phyloP scores from a whole-genome alignment of 805 yeast species.

The Barnettozyma californica region DNA sequence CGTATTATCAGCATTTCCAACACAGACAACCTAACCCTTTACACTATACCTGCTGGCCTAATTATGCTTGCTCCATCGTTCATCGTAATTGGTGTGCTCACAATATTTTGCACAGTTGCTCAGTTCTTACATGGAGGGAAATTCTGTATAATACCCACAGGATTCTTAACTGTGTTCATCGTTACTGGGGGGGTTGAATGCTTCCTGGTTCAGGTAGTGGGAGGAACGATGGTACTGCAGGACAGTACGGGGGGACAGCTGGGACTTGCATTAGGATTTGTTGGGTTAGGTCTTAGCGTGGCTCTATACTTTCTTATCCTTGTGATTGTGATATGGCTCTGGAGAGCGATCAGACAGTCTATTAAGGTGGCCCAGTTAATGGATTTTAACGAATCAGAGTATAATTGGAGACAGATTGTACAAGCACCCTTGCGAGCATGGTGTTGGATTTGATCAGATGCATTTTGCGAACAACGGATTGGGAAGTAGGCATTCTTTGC shows the following conservation, averaged over 20 bases:
- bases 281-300: constrained; percentile 1
- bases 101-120: not conserved
- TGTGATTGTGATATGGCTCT: not conserved
- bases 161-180: not conserved
- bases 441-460: constrained; percentile 2
- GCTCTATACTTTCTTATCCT: not conserved
- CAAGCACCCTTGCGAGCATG: not conserved
- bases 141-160: not conserved
- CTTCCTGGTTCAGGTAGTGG: not conserved
- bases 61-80: constrained; percentile 2
- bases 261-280: not conserved
- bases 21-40: not conserved
- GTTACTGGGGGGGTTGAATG: constrained; percentile 1
- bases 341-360: not conserved
- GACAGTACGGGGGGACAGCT: not conserved
- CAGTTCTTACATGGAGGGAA: not conserved
- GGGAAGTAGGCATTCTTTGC: too few species aligned
- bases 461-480: not conserved
- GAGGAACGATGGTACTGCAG: constrained; percentile 1
- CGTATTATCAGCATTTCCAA: not conserved
- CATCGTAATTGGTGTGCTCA: not conserved
- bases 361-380: not conserved
- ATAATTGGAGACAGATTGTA: not conserved
- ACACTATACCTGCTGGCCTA: not conserved
- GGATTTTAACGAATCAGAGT: not conserved